Conservation (phyloP, 176 grass and related monocot genomes). For the Avena eriantha region DNA sequence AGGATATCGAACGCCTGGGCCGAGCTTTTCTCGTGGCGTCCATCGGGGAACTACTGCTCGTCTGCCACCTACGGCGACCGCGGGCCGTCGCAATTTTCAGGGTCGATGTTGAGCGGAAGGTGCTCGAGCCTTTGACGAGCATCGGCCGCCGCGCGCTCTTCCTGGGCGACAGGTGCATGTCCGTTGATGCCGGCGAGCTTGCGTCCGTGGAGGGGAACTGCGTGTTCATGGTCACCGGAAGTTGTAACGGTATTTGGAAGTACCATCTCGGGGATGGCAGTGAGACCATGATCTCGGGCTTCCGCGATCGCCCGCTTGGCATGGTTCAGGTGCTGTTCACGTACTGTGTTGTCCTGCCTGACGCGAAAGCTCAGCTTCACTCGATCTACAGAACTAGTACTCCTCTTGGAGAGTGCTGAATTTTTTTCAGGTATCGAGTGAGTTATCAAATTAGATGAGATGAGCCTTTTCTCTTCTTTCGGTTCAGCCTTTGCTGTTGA, state of each 20-base stretch:
- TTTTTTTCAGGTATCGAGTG: too few relatives aligned
- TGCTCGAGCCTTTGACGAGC: neutral
- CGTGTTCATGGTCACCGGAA: neutral
- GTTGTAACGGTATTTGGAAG: neutral
- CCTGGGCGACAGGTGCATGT: neutral
- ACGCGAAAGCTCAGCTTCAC: neutral
- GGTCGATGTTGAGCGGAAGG: neutral
- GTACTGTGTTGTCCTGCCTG: neutral
- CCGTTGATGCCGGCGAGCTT: neutral
- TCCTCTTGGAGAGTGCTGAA: neutral
- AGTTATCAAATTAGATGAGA: neutral
- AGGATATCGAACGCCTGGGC: neutral
- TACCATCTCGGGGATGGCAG: neutral
- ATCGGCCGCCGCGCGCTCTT: neutral
- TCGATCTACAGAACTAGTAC: neutral
- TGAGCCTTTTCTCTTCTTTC: neutral
- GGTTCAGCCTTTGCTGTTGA: neutral
- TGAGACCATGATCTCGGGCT: neutral
- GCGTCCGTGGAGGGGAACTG: neutral
- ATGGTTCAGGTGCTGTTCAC: neutral
- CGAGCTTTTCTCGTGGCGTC: neutral
- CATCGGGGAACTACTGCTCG: neutral
- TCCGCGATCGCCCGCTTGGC: neutral
- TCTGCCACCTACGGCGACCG: neutral
- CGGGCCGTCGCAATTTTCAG: neutral